Evolutionary conservation across 768 basidiomycete species (phyloP), one percentile per base, ranked within the genome.

Genomic region (Lactifluus piperatus): DNA sequence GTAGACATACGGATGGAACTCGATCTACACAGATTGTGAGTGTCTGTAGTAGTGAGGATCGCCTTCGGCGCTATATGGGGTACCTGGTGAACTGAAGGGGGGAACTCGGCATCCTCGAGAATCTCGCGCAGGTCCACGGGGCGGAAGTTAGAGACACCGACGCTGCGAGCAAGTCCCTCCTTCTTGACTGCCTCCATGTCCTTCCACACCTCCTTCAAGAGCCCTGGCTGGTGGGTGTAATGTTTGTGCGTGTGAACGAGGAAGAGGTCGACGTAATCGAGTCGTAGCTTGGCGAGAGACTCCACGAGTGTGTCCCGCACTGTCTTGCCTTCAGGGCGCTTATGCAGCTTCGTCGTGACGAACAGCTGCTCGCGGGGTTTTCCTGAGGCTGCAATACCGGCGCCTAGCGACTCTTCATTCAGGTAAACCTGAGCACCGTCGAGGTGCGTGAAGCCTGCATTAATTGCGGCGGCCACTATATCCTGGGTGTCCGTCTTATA

Each of bases 101-200:
- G 48, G 46, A 80, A 68, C 29, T 72, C 78, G 14, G 77, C 78
- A 16, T 66, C 71, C 41, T 75, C 70, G 27, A 79, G 65, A 27
- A 84, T 70, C 24, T 75, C 70, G 53, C 76, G 69, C 47, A 84
- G 67, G 27, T 79, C 68, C 44, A 71, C 64, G 20, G 73, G 66
- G 18, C 71, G 71, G 67, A 79, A 80, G 70, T 84, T 84, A n/a
- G 79, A 79, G 16, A 84, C 79, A 5, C 83, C 82, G 43, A 80
- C 76, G 51, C 64, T 71, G 64, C 65, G 71, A 22, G 68, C 56
- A 30, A 75, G 65, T 3, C 80, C 80, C 57, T 74, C 73, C 50
- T 69, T 66, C 67, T 77, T 71, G 49, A 75, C 51, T 11, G 67
- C 71, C 60, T 79, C 77, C 68, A 80, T 68, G 44, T 69, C 66